Evolutionary conservation across 257 asterid genomes (phyloP).

Genomic region (Ilex asprella): DNA sequence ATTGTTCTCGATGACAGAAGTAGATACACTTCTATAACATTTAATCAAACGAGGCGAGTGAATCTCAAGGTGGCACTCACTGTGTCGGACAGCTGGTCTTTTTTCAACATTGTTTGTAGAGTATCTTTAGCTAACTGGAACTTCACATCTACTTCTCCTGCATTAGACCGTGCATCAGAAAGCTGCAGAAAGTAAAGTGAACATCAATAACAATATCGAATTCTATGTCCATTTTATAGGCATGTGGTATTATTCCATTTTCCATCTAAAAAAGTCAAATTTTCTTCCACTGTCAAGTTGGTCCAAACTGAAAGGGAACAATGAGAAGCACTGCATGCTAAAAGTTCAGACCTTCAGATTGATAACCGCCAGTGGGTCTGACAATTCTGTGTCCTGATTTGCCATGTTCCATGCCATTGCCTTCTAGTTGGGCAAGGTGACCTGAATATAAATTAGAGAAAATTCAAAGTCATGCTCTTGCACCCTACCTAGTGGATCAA

Average conservation of each 20-base stretch:
- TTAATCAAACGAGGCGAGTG: neutral
- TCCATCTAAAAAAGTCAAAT: too few species aligned
- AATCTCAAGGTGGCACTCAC: slow-evolving; percentile 23
- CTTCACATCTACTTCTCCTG: slow-evolving; percentile 30
- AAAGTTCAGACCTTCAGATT: slow-evolving; percentile 30
- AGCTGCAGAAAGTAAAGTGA: slow-evolving; percentile 26
- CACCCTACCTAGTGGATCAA: neutral
- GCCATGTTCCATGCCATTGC: slow-evolving; percentile 43
- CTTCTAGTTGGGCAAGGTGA: slow-evolving; percentile 29
- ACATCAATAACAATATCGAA: neutral
- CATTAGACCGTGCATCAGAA: slow-evolving; percentile 28
- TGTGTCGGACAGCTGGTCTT: slow-evolving; percentile 34
- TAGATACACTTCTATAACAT: slow-evolving; percentile 2
- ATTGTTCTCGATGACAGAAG: slow-evolving; percentile 3
- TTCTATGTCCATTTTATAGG: too few species aligned
- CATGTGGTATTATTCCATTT: too few species aligned
- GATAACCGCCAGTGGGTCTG: slow-evolving; percentile 35
- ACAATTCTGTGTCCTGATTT: slow-evolving; percentile 23
- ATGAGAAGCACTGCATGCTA: neutral
- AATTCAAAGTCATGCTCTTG: neutral
- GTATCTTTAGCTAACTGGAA: slow-evolving; percentile 52
- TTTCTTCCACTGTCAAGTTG: neutral
- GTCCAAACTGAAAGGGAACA: neutral
- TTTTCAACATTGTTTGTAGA: slow-evolving; percentile 51
- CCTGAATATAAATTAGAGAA: slow-evolving; percentile 18